A percentile compares a stretch with the other conserved stretches of the same genome.
Evolutionary conservation across 1,284 basidiomycete genomes (phyloP).

Genomic region (Heterobasidion occidentale): DNA sequence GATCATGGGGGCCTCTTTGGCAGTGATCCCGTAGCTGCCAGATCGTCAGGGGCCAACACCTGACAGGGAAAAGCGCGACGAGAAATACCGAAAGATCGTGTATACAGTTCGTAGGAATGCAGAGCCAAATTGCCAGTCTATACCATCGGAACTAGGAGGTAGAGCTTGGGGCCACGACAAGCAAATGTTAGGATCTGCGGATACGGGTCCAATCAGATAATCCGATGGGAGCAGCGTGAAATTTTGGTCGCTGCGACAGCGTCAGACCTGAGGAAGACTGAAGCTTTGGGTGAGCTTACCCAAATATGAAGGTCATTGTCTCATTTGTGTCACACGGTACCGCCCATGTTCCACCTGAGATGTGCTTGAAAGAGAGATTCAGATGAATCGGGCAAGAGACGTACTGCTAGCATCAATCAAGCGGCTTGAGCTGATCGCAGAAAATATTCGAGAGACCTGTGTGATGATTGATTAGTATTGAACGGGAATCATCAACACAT

Average conservation of each 20-base stretch:
- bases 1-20: slow-evolving; percentile 64
- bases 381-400: slow-evolving; percentile 12
- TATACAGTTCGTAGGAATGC: slow-evolving; percentile 80
- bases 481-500: neutral
- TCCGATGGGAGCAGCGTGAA: slow-evolving; percentile 74
- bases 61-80: neutral
- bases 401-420: slow-evolving; percentile 49
- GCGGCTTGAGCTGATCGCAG: slow-evolving; percentile 55
- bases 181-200: slow-evolving; percentile 62
- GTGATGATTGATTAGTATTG: neutral
- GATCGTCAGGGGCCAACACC: neutral
- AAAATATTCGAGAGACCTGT: slow-evolving; percentile 66
- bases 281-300: slow-evolving; percentile 31
- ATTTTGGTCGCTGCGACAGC: slow-evolving; percentile 36
- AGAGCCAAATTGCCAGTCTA: slow-evolving; percentile 81
- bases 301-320: slow-evolving; percentile 69
- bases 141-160: slow-evolving; percentile 62
- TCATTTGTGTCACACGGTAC: slow-evolving; percentile 69
- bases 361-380: slow-evolving; percentile 3
- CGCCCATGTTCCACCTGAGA: slow-evolving; percentile 67
- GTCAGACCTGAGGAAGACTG: neutral
- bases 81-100: slow-evolving; percentile 64
- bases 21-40: slow-evolving; percentile 61
- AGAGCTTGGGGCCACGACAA: slow-evolving; percentile 75
- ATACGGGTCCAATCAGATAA: slow-evolving; percentile 73